Evolutionary conservation across 306 rosid genomes (phyloP).

Genomic region (Geum urbanum): DNA sequence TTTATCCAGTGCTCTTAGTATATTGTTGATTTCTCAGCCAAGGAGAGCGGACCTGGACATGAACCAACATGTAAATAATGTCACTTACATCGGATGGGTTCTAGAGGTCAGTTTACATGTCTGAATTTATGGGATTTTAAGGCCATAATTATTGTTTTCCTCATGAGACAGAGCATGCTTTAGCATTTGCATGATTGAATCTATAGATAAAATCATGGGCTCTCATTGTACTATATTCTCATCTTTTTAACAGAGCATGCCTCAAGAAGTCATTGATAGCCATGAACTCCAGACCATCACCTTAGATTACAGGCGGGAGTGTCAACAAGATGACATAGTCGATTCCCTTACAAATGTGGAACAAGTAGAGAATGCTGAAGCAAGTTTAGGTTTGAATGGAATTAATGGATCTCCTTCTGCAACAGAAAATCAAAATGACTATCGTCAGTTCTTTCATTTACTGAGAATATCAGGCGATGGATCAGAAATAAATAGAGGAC

Average conservation of each 20-base stretch:
- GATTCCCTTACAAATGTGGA: conserved; percentile 78
- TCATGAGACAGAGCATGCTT: background rate
- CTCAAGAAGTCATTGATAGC: conserved; percentile 83
- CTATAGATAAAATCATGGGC: too few relatives aligned
- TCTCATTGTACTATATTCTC: background rate
- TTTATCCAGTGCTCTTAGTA: conserved; percentile 35
- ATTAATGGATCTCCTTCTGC: conserved; percentile 51
- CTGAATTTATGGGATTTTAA: conserved; percentile 3
- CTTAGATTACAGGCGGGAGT: conserved; percentile 91
- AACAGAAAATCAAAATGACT: conserved; percentile 32
- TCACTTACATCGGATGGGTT: conserved; percentile 90
- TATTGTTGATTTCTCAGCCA: conserved; percentile 54
- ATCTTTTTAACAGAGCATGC: conserved; percentile 62
- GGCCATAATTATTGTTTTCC: background rate
- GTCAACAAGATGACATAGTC: conserved; percentile 70
- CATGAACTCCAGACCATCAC: conserved; percentile 81
- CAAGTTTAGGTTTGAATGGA: conserved; percentile 37
- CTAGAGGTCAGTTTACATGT: conserved; percentile 59
- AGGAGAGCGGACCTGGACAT: conserved; percentile 93
- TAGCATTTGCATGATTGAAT: too few relatives aligned
- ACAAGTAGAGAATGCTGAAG: conserved; percentile 33
- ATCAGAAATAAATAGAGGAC: conserved; percentile 81
- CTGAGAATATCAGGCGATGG: conserved; percentile 65
- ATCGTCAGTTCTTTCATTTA: conserved; percentile 66
- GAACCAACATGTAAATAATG: conserved; percentile 96